Evolutionary conservation across 257 asterid genomes (phyloP).

Genomic region (Solanum tarapatanum): DNA sequence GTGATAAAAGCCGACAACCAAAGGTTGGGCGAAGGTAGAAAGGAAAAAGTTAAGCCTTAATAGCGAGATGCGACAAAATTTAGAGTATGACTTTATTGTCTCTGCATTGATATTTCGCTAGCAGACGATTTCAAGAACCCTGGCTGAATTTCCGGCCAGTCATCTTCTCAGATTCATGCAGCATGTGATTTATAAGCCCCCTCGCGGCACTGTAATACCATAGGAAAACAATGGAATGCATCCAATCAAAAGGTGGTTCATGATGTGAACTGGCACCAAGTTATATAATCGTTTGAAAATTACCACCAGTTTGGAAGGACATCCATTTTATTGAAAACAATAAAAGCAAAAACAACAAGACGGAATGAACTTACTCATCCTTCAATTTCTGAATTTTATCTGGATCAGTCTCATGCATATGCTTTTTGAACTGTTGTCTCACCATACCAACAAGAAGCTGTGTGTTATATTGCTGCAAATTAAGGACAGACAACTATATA

Average conservation of each 20-base stretch:
- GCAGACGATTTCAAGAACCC: slow-evolving; percentile 10
- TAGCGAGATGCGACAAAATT: neutral
- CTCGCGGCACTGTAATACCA: slow-evolving; percentile 70
- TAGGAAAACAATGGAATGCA: neutral
- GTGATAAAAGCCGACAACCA: neutral
- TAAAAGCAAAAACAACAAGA: neutral
- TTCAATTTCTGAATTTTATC: slow-evolving; percentile 75
- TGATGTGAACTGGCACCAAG: neutral
- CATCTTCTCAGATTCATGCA: slow-evolving; percentile 61
- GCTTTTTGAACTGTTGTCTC: slow-evolving; percentile 72
- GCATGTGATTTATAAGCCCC: slow-evolving; percentile 90
- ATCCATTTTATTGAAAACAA: neutral
- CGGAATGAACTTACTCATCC: slow-evolving; percentile 56
- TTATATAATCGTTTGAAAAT: neutral
- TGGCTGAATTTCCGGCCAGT: slow-evolving; percentile 68
- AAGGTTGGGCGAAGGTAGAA: too few species aligned
- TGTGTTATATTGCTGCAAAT: slow-evolving; percentile 68
- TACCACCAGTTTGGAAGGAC: neutral
- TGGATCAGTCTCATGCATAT: slow-evolving; percentile 85
- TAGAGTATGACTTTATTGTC: neutral
- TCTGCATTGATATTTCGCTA: neutral
- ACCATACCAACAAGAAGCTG: slow-evolving; percentile 68
- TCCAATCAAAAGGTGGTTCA: neutral
- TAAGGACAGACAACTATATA: neutral
- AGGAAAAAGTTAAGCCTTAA: neutral